These are phyloP conservation scores for Mucor racemosus DNA, from an alignment of 371 early-diverging fungal species.

Conservation along the genomic window DNA sequence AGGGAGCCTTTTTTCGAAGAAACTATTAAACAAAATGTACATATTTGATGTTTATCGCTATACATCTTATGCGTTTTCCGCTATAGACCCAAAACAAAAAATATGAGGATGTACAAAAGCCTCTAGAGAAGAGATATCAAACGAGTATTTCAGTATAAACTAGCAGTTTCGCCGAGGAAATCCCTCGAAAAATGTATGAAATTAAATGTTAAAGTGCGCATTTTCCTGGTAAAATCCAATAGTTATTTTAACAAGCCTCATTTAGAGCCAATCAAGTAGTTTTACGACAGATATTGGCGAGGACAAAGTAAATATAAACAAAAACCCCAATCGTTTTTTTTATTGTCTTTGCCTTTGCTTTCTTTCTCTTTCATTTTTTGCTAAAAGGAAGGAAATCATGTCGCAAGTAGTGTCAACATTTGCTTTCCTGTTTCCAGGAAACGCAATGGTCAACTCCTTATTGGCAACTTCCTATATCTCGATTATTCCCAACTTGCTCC, in stretches of 20 bases:
- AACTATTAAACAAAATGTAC: too few species aligned
- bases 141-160: too few species aligned
- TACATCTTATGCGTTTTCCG: too few species aligned
- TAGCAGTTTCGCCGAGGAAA: too few species aligned
- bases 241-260: not conserved
- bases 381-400: not conserved
- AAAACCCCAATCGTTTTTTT: not conserved
- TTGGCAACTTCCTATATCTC: conserved; percentile 86
- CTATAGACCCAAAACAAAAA: too few species aligned
- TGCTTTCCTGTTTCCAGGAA: conserved; percentile 65
- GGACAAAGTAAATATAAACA: not conserved
- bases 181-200: too few species aligned
- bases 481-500: conserved; percentile 78
- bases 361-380: not conserved
- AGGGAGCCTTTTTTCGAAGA: too few species aligned
- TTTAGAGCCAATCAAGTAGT: conserved; percentile 6
- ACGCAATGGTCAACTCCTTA: conserved; percentile 71
- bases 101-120: too few species aligned
- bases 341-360: not conserved
- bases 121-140: too few species aligned
- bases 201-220: too few species aligned
- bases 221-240: too few species aligned
- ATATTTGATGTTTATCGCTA: too few species aligned
- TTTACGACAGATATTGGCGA: not conserved
- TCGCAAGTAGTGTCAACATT: conserved; percentile 26